Conservation (phyloP, 768 basidiomycete genomes). For the Cyclocybe cylindracea region DNA sequence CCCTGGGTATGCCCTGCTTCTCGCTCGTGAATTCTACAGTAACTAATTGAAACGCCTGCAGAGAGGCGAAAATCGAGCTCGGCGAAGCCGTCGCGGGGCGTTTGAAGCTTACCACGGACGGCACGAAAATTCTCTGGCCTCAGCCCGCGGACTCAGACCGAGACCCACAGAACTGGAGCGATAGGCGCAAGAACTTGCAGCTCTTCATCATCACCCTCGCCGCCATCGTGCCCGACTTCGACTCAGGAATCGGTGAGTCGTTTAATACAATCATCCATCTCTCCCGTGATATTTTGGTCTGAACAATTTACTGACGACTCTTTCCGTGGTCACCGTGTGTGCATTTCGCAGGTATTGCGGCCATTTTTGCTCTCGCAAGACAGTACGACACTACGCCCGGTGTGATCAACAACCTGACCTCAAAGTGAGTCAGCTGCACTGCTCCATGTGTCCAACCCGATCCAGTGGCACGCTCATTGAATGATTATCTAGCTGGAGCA, state of each 20-base stretch:
- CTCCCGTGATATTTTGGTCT: not conserved
- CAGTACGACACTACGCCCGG: slow-evolving; percentile 56
- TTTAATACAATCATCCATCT: not conserved
- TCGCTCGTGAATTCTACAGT: not conserved
- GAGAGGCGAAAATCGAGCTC: slow-evolving; percentile 65
- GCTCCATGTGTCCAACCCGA: not conserved
- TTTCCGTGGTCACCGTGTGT: too few species aligned
- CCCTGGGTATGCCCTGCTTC: slow-evolving; percentile 46
- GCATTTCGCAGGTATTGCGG: slow-evolving; percentile 48
- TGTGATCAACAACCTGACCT: slow-evolving; percentile 63
- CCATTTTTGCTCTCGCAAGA: slow-evolving; percentile 58
- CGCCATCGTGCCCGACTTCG: slow-evolving; percentile 67
- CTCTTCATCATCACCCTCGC: slow-evolving; percentile 64
- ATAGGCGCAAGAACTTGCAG: slow-evolving; percentile 52
- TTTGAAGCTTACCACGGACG: slow-evolving; percentile 61
- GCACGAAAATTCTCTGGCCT: slow-evolving; percentile 68
- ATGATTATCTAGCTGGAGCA: slow-evolving; percentile 53
- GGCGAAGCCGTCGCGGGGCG: slow-evolving; percentile 53
- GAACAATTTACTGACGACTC: not conserved
- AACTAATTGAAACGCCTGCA: slow-evolving; percentile 16
- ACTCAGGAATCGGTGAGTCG: slow-evolving; percentile 61
- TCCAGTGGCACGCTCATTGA: not conserved
- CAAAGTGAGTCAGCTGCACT: slow-evolving; percentile 37
- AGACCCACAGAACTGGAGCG: slow-evolving; percentile 72
- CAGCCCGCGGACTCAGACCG: slow-evolving; percentile 62